These are phyloP conservation scores for Celoporthe dispersa DNA, from an alignment of 2,329 filamentous ascomycete genomes.

Conservation along the genomic window DNA sequence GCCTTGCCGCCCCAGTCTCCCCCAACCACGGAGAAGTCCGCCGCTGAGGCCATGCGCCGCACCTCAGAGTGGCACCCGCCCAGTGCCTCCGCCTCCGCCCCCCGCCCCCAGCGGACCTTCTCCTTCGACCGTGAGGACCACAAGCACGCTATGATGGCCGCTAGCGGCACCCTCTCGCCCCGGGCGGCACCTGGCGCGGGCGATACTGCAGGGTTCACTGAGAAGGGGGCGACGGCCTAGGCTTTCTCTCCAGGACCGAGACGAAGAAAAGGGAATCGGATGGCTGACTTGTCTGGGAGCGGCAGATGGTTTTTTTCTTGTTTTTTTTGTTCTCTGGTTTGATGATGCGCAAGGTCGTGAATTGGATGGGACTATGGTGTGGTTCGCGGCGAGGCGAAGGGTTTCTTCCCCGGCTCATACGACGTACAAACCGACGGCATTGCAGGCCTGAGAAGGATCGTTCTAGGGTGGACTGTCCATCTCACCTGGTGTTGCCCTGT, in stretches of 20 bases:
- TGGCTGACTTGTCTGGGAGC: too few species aligned
- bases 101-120: slow-evolving; percentile 54
- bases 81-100: background rate
- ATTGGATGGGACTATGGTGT: background rate
- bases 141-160: slow-evolving; percentile 56
- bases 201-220: background rate
- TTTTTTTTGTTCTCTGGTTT: too few species aligned
- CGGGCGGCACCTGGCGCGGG: slow-evolving; percentile 25
- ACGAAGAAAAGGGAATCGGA: background rate
- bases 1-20: slow-evolving; percentile 31
- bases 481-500: background rate
- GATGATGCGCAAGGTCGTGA: background rate
- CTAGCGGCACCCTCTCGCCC: slow-evolving; percentile 30
- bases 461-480: background rate
- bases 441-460: background rate
- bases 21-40: slow-evolving; percentile 29
- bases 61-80: slow-evolving; percentile 53
- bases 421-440: background rate
- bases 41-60: slow-evolving; percentile 39
- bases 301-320: background rate
- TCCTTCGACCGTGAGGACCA: slow-evolving; percentile 60
- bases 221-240: background rate
- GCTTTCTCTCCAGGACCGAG: background rate
- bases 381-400: background rate
- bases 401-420: background rate